Evolutionary conservation across 176 grass and related monocot genomes (phyloP), one percentile per base, ranked within the genome.

Genomic region (Rhipidocladum racemiflorum): DNA sequence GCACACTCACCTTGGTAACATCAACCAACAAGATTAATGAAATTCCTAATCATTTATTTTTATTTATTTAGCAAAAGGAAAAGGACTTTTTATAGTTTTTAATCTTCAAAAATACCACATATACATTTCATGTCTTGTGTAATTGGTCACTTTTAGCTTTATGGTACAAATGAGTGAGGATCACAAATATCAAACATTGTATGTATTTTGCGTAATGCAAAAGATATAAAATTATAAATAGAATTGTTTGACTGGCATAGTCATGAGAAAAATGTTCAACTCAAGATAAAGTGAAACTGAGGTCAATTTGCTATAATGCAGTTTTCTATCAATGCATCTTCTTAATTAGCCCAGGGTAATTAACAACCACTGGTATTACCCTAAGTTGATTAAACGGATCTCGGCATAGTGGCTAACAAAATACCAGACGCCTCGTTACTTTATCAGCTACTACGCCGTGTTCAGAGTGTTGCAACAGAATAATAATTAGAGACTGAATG

Each of bases 111-210:
- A 32, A 23, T 20, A 11, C 9, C 16, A 49, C 29, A 70, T 21
- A 42, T 28, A 17, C 44, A 74, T 83, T 49, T 65, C 51, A 25
- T 51, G 43, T 56, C 29, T 7, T 36, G 40, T 61, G n/a, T 3
- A 48, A 18, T 68, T 21, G 15, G 51, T 62, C 25, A 30, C 1
- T 21, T 76, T 61, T 70, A 78, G 49, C 28, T 49, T 56, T 36
- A 49, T 56, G n/a, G 29, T 35, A 67, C 72, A 46, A 67, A 59
- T 46, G 10, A 6, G 28, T 24, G 56, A 60, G 50, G 53, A 55
- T 30, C 18, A 40, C 70, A 75, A 30, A 85, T 61, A 79, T 77
- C n/a, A 61, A 70, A 62, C 9, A 62, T 43, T 6, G n/a, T 63
- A 29, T 21, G 59, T 0, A 7, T 72, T 85, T 50, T 70, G 12